Base-by-base conservation (phyloP, 73 alveolate species). In the Paramecium caudatum region DNA sequence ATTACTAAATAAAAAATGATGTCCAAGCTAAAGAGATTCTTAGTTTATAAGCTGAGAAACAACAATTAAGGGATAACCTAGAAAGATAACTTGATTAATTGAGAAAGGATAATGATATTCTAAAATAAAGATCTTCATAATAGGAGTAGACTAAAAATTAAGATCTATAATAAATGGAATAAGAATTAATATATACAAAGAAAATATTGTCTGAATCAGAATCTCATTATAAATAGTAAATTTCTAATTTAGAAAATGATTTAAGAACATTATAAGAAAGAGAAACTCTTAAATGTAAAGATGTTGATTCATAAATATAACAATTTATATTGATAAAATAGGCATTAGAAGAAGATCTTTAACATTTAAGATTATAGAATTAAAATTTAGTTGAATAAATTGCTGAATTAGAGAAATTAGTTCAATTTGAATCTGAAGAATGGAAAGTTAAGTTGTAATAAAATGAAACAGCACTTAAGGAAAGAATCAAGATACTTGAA, bases 321-420 rank as follows among this genome's bases (percentile, higher is more conserved):
- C 34, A 68, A 10, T 68, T 34, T 68, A 37, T 68, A 4, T 68
- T 34, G 19, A 34, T 68, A 16, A 37, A 34, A 6, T n/a, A 37
- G n/a, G 47, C 47, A 68, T 16, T 68, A 16, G 84, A 68, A 17
- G 84, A 68, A 4, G 50, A 68, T 34, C n/a, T 34, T 10, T 33
- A 68, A 37, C 50, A 68, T 34, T 68, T 37, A 32, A 68, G 47
- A 68, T 15, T 32, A n/a, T 32, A 68, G 21, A 68, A 34, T 8
- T 68, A 68, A 32, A 68, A 34, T 68, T 37, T 68, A 68, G 34
- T 17, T 34, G 47, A 68, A 68, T 33, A 74, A 39, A 27, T 68
- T 13, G 32, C n/a, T 13, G 65, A 43, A 41, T 19, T 74, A 27
- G 62, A 43, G 16, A 74, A 45, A 21, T 19, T 74, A 41, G 68